Conservation (phyloP, 495 filamentous ascomycete species). For the Penicillium tannophilum region DNA sequence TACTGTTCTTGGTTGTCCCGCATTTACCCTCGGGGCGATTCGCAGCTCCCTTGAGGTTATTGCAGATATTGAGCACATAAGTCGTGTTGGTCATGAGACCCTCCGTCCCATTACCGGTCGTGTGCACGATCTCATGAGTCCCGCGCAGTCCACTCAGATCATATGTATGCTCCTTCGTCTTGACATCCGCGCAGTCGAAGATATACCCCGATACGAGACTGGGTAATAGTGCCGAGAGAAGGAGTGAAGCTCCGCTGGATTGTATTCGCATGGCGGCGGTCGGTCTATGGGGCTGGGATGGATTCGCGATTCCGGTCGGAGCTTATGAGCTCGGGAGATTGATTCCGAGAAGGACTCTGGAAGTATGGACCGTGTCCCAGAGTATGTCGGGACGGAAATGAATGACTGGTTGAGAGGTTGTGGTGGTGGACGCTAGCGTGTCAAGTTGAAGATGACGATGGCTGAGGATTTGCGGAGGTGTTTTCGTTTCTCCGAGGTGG, state of each 20-base stretch:
- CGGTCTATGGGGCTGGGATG: conserved; percentile 1
- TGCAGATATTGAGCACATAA: conserved; percentile 87
- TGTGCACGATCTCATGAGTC: conserved; percentile 71
- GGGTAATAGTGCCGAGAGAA: conserved; percentile 50
- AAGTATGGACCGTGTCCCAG: background rate
- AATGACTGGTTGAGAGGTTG: conserved; percentile 6
- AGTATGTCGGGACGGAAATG: background rate
- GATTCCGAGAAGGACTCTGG: background rate
- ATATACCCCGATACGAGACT: conserved; percentile 45
- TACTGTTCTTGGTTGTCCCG: conserved; percentile 56
- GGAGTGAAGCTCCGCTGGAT: conserved; percentile 36
- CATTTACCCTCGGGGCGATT: conserved; percentile 64
- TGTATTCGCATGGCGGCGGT: conserved; percentile 44
- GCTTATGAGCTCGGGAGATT: conserved; percentile 1
- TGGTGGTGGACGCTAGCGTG: background rate
- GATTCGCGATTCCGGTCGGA: background rate
- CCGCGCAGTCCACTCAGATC: conserved; percentile 68
- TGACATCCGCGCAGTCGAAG: conserved; percentile 66
- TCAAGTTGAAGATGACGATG: conserved; percentile 24
- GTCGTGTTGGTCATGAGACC: conserved; percentile 66
- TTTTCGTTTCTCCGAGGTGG: conserved; percentile 32
- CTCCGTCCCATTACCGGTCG: conserved; percentile 42
- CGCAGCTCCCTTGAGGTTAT: conserved; percentile 56
- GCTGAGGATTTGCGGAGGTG: conserved; percentile 24
- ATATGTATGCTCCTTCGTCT: conserved; percentile 59